Percentiles rank a stretch among this genome's conserved stretches.
Evolutionary conservation across 2,329 filamentous ascomycete species (phyloP).

Genomic region (Purpureocillium lavendulum): DNA sequence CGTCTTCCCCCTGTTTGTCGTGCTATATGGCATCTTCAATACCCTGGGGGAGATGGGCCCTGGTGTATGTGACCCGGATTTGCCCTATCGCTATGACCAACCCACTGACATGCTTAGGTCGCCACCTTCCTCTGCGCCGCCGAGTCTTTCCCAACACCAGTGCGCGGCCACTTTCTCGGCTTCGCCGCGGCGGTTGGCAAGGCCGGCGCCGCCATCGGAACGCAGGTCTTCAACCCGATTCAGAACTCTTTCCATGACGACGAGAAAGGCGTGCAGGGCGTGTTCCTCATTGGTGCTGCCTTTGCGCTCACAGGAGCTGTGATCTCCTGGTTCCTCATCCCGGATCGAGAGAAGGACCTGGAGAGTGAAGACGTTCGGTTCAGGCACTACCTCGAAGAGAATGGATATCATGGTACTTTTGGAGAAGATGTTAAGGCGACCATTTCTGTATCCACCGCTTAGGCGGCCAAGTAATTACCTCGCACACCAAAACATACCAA

Average conservation of each 20-base stretch:
- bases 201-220: slow-evolving; percentile 41
- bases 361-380: slow-evolving; percentile 12
- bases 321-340: slow-evolving; percentile 17
- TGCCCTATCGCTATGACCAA: too few species aligned
- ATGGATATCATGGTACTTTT: slow-evolving; percentile 9
- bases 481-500: too few species aligned
- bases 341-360: slow-evolving; percentile 10
- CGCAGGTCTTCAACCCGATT: slow-evolving; percentile 16
- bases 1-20: slow-evolving; percentile 39
- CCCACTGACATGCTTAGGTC: slow-evolving; percentile 9
- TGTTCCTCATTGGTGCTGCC: slow-evolving; percentile 17
- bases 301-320: slow-evolving; percentile 15
- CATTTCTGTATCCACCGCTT: too few species aligned
- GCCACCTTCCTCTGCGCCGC: slow-evolving; percentile 37
- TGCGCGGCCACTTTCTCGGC: slow-evolving; percentile 41
- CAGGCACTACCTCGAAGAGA: slow-evolving; percentile 10
- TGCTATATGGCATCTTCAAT: slow-evolving; percentile 43
- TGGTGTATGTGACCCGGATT: slow-evolving; percentile 36
- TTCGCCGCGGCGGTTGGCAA: slow-evolving; percentile 42
- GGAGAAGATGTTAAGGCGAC: background rate
- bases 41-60: slow-evolving; percentile 18
- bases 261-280: slow-evolving; percentile 14
- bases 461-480: too few species aligned
- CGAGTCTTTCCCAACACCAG: slow-evolving; percentile 40
- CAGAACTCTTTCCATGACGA: slow-evolving; percentile 12